A percentile compares a stretch with the other conserved stretches of the same genome.
phyloP scores from a whole-genome alignment of 192 early-diverging fungal genomes.

The Rhizophagus prolifer region DNA sequence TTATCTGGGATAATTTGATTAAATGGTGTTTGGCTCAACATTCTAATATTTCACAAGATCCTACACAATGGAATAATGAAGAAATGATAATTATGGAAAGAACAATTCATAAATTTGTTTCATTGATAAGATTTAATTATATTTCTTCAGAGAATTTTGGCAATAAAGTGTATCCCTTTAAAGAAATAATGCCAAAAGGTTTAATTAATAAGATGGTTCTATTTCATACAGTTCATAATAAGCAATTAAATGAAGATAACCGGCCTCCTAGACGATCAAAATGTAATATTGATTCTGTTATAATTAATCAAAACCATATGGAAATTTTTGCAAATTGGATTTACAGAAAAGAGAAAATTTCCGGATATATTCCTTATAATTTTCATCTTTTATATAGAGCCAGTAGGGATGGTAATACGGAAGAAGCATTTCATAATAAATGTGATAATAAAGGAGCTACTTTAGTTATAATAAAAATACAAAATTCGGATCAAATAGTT shows the following conservation, averaged over 20 bases:
- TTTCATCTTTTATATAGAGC: not conserved
- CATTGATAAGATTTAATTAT: too few species aligned
- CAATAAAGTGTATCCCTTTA: too few species aligned
- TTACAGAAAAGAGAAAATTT: not conserved
- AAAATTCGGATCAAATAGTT: not conserved
- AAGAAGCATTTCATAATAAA: too few species aligned
- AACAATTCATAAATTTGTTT: too few species aligned
- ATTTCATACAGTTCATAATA: not conserved
- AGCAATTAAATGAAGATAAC: not conserved
- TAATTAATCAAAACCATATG: not conserved
- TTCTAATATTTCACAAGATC: not conserved
- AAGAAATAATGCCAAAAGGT: not conserved
- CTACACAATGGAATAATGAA: not conserved
- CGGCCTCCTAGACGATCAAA: not conserved
- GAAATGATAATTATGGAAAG: not conserved
- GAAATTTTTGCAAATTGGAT: not conserved
- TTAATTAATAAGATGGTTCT: not conserved
- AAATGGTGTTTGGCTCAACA: not conserved
- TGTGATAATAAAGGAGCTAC: slow-evolving; percentile 1
- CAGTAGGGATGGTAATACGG: not conserved
- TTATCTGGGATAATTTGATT: not conserved
- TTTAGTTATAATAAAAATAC: not conserved
- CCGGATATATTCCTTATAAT: not conserved
- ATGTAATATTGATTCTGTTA: not conserved
- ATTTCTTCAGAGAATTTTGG: too few species aligned